Conservation (phyloP, 768 basidiomycete genomes). For the Collybiopsis luxurians region DNA sequence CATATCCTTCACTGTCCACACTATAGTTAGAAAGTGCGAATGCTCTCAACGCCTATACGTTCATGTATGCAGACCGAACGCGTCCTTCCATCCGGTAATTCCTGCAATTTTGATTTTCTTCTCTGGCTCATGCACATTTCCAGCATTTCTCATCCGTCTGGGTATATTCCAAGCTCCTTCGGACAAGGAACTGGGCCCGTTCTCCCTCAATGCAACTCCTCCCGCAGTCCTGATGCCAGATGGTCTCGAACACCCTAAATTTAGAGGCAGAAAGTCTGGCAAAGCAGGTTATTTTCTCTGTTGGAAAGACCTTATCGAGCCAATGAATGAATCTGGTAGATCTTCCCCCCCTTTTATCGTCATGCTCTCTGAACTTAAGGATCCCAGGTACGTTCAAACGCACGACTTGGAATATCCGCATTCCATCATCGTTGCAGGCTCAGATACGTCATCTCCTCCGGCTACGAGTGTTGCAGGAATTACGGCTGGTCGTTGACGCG, state of each 20-base stretch:
- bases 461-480: slow-evolving; percentile 71
- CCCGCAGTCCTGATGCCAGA: slow-evolving; percentile 41
- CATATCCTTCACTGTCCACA: neutral
- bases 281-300: slow-evolving; percentile 57
- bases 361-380: slow-evolving; percentile 8
- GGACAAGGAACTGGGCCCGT: slow-evolving; percentile 8
- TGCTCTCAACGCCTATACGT: slow-evolving; percentile 66
- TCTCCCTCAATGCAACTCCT: neutral
- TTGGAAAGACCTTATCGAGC: slow-evolving; percentile 46
- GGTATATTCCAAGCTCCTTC: slow-evolving; percentile 42
- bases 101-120: neutral
- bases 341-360: neutral
- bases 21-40: slow-evolving; percentile 50
- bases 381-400: slow-evolving; percentile 26
- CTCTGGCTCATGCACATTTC: neutral
- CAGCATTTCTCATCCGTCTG: slow-evolving; percentile 70
- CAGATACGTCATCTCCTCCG: slow-evolving; percentile 70
- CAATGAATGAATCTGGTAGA: slow-evolving; percentile 35
- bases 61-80: slow-evolving; percentile 47
- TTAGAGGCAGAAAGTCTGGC: slow-evolving; percentile 44
- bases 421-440: slow-evolving; percentile 42
- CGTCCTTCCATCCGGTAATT: slow-evolving; percentile 56
- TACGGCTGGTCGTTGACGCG: slow-evolving; percentile 53
- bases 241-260: slow-evolving; percentile 66
- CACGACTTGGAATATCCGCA: slow-evolving; percentile 22